Conservation (phyloP, 108 stramenopile species). For the Stephanodiscus minutulus region DNA sequence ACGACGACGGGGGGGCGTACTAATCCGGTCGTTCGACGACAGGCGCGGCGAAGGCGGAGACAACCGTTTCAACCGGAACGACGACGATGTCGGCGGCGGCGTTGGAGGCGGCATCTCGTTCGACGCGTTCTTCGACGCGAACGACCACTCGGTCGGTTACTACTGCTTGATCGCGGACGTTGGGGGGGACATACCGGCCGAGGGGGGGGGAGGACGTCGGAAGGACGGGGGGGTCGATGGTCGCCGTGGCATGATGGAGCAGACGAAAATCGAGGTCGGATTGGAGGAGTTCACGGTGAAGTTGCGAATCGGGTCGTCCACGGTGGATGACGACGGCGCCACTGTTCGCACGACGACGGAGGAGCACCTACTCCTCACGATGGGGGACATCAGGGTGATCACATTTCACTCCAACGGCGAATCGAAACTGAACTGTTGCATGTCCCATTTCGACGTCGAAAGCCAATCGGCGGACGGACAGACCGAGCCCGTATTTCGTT, state of each 20-base stretch:
- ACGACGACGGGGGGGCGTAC: constrained; percentile 55
- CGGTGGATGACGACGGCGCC: neutral
- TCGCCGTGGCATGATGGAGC: constrained; percentile 34
- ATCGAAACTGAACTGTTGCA: constrained; percentile 44
- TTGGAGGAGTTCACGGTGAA: constrained; percentile 59
- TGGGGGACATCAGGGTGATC: constrained; percentile 57
- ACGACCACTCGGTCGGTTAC: constrained; percentile 70
- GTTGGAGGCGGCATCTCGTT: constrained; percentile 56
- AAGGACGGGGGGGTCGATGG: constrained; percentile 47
- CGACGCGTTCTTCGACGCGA: constrained; percentile 87
- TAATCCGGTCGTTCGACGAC: constrained; percentile 64
- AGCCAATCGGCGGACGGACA: constrained; percentile 40
- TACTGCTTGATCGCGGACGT: constrained; percentile 48
- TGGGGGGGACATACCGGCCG: constrained; percentile 11
- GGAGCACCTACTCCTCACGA: constrained; percentile 61
- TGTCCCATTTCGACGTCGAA: constrained; percentile 75
- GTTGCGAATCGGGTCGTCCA: constrained; percentile 30
- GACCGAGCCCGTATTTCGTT: constrained; percentile 24
- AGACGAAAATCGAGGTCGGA: constrained; percentile 61
- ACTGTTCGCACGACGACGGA: neutral
- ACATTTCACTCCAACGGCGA: constrained; percentile 25
- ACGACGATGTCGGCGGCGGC: constrained; percentile 40
- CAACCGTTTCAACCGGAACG: constrained; percentile 32
- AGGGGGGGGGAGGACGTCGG: constrained; percentile 12
- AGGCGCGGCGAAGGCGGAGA: constrained; percentile 14